These are phyloP conservation scores for Phytopythium aichiense DNA, from an alignment of 352 stramenopile species.

Conservation along the genomic window DNA sequence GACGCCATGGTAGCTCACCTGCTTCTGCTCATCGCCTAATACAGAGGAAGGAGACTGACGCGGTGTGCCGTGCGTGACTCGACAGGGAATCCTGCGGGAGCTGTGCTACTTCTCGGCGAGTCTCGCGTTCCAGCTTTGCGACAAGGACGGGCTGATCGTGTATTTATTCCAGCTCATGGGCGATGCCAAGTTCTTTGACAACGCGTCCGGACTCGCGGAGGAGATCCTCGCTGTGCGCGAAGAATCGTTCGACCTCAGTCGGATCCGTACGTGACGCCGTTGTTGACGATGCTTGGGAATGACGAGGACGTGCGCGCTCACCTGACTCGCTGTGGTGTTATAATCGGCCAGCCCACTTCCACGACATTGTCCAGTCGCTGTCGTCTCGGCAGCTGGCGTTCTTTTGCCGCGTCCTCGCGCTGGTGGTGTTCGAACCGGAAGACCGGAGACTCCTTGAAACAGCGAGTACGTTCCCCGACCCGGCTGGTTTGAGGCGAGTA, in stretches of 20 bases:
- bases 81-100: slow-evolving; percentile 61
- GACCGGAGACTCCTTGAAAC: slow-evolving; percentile 91
- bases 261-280: slow-evolving; percentile 50
- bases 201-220: slow-evolving; percentile 87
- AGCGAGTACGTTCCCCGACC: slow-evolving; percentile 47
- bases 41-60: not conserved
- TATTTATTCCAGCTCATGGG: slow-evolving; percentile 94
- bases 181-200: slow-evolving; percentile 89
- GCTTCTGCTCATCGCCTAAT: not conserved
- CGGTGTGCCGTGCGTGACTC: not conserved
- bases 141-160: slow-evolving; percentile 86
- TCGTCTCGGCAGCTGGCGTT: slow-evolving; percentile 92
- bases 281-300: not conserved
- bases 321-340: not conserved
- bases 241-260: slow-evolving; percentile 71
- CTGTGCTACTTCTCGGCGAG: slow-evolving; percentile 78
- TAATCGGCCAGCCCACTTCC: slow-evolving; percentile 75
- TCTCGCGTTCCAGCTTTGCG: slow-evolving; percentile 62
- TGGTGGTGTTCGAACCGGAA: slow-evolving; percentile 95
- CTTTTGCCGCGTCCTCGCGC: slow-evolving; percentile 94
- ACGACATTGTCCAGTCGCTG: slow-evolving; percentile 85
- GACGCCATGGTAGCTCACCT: slow-evolving; percentile 48
- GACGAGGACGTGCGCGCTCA: not conserved
- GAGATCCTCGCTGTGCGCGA: slow-evolving; percentile 90
- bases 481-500: not conserved